These are phyloP conservation scores for Candida anglica DNA, from an alignment of 805 yeast species.

Conservation along the genomic window DNA sequence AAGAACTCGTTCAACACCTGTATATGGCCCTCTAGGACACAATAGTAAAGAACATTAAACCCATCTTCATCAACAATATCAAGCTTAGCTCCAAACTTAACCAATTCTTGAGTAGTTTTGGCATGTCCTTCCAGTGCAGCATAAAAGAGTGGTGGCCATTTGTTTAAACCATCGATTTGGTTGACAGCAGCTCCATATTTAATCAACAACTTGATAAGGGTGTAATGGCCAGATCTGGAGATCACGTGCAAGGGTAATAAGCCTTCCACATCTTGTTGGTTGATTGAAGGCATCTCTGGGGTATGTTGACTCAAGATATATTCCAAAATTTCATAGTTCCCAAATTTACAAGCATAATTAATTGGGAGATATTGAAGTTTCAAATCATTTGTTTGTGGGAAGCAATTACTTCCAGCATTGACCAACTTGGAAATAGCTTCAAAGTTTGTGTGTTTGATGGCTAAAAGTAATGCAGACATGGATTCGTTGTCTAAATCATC, in stretches of 20 bases:
- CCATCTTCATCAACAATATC: slow-evolving; percentile 73
- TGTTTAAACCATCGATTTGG: slow-evolving; percentile 76
- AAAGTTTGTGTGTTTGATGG: slow-evolving; percentile 67
- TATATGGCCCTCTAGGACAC: slow-evolving; percentile 92
- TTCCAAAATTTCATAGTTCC: slow-evolving; percentile 67
- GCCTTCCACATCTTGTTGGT: slow-evolving; percentile 81
- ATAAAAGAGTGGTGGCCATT: slow-evolving; percentile 92
- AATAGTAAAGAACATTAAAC: slow-evolving; percentile 76
- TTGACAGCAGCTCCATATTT: slow-evolving; percentile 73
- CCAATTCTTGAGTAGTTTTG: slow-evolving; percentile 62
- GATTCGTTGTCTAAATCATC: slow-evolving; percentile 67
- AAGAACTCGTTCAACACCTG: slow-evolving; percentile 70
- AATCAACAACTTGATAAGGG: slow-evolving; percentile 64
- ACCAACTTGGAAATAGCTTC: slow-evolving; percentile 31
- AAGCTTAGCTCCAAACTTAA: slow-evolving; percentile 70
- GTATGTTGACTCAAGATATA: slow-evolving; percentile 47
- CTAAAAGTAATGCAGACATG: slow-evolving; percentile 76
- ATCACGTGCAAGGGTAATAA: slow-evolving; percentile 83
- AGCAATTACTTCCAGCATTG: slow-evolving; percentile 30
- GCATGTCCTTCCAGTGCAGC: slow-evolving; percentile 83
- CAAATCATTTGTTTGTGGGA: slow-evolving; percentile 43
- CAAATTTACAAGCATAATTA: slow-evolving; percentile 84
- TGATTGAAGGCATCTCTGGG: slow-evolving; percentile 21
- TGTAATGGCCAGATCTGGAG: slow-evolving; percentile 75
- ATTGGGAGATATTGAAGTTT: slow-evolving; percentile 70